These are phyloP conservation scores for Flagelloscypha sp. DNA, from an alignment of 768 basidiomycete species.

Conservation along the genomic window DNA sequence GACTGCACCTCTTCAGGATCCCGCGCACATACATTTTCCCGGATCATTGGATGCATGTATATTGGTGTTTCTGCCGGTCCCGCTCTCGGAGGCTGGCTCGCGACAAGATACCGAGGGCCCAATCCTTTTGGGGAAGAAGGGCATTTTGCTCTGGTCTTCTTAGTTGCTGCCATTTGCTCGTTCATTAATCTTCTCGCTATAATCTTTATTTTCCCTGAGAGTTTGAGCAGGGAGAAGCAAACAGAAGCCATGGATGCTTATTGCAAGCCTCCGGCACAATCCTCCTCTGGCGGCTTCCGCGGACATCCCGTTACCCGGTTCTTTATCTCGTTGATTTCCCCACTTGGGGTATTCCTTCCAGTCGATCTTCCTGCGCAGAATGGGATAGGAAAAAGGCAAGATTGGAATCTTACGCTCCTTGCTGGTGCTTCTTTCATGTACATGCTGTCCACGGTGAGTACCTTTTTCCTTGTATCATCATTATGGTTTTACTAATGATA, in stretches of 20 bases:
- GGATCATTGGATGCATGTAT: slow-evolving; percentile 71
- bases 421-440: slow-evolving; percentile 58
- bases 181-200: slow-evolving; percentile 53
- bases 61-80: slow-evolving; percentile 76
- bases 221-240: slow-evolving; percentile 36
- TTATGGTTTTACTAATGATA: slow-evolving; percentile 5
- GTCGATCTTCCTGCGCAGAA: slow-evolving; percentile 32
- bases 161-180: slow-evolving; percentile 34
- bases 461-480: not conserved
- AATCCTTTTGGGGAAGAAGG: slow-evolving; percentile 53
- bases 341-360: slow-evolving; percentile 68
- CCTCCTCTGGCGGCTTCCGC: too few species aligned
- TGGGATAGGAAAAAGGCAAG: slow-evolving; percentile 41
- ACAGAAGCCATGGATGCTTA: slow-evolving; percentile 22
- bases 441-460: slow-evolving; percentile 54
- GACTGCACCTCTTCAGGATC: slow-evolving; percentile 40
- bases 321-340: slow-evolving; percentile 35
- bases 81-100: slow-evolving; percentile 55
- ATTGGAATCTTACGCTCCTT: slow-evolving; percentile 69
- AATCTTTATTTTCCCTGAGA: slow-evolving; percentile 64
- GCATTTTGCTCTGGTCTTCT: slow-evolving; percentile 40
- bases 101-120: slow-evolving; percentile 30
- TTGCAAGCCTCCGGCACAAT: too few species aligned
- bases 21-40: slow-evolving; percentile 47
- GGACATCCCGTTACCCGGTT: slow-evolving; percentile 8